phyloP scores from a whole-genome alignment of 805 yeast species.

The Yamadazyma akitaensis region DNA sequence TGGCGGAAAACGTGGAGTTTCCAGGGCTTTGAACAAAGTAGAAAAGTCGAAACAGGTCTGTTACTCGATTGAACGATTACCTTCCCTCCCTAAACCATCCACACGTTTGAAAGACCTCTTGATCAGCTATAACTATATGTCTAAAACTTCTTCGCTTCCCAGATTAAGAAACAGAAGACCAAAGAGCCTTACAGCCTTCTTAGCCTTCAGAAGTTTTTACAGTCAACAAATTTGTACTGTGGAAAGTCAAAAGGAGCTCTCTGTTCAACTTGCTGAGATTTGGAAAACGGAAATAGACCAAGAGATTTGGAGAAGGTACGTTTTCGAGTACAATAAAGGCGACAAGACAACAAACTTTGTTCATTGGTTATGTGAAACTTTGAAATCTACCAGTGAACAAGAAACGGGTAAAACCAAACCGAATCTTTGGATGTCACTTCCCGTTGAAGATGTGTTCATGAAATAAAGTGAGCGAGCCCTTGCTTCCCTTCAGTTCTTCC shows the following conservation, averaged over 20 bases:
- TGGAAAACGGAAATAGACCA: constrained; percentile 27
- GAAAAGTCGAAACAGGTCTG: background rate
- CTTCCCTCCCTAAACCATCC: constrained; percentile 10
- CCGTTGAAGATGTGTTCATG: constrained; percentile 4
- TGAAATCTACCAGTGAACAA: background rate
- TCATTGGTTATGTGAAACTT: constrained; percentile 19
- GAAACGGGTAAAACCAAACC: background rate
- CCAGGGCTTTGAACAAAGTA: background rate
- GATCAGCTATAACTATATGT: constrained; percentile 2
- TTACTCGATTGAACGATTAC: background rate
- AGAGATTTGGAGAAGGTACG: constrained; percentile 28
- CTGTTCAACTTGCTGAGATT: constrained; percentile 20
- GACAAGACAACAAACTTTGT: constrained; percentile 12
- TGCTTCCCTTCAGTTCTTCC: background rate
- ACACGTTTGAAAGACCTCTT: constrained; percentile 5
- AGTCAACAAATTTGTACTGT: constrained; percentile 19
- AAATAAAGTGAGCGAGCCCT: background rate
- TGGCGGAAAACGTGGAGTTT: background rate
- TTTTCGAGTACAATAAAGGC: constrained; percentile 23
- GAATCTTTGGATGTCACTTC: background rate
- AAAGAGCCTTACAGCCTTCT: constrained; percentile 25
- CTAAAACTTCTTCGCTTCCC: constrained; percentile 1
- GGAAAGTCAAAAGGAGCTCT: constrained; percentile 22
- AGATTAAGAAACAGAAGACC: constrained; percentile 5
- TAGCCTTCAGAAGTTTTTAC: constrained; percentile 29